phyloP scores from a whole-genome alignment of 2,329 filamentous ascomycete species.

The Sclerotinia borealis region DNA sequence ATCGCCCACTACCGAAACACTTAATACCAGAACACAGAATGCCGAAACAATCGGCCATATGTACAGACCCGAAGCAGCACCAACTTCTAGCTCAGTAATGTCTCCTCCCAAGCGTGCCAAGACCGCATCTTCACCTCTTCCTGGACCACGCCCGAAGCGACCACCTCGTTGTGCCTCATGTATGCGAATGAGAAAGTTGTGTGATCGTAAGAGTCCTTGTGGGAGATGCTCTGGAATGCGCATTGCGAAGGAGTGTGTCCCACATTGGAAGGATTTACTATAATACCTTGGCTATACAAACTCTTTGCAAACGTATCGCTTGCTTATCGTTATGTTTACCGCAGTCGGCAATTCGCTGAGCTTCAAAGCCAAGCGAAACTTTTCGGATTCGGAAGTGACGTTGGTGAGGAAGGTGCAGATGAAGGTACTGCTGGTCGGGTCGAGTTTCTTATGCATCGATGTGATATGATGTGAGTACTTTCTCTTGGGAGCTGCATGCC shows the following conservation, averaged over 20 bases:
- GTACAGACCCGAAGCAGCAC: neutral
- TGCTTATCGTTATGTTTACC: neutral
- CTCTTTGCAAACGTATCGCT: too few species aligned
- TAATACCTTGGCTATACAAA: neutral
- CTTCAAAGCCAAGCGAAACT: neutral
- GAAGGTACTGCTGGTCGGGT: too few species aligned
- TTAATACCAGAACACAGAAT: neutral
- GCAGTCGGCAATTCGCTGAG: neutral
- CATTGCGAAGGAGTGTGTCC: neutral
- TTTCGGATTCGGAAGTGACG: neutral
- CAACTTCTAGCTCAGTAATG: neutral
- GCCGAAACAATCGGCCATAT: too few species aligned
- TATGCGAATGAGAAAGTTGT: neutral
- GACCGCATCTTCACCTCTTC: neutral
- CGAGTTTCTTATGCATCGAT: neutral
- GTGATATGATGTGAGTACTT: neutral
- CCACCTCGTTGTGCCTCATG: neutral
- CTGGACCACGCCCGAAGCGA: neutral
- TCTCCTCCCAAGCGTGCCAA: neutral
- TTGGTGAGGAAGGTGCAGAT: neutral
- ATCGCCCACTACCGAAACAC: neutral
- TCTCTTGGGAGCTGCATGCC: neutral
- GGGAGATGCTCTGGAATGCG: neutral
- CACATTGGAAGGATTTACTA: neutral
- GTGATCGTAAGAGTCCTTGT: neutral